phyloP scores from a whole-genome alignment of 352 stramenopile species.

The Globisporangium mamillatum region DNA sequence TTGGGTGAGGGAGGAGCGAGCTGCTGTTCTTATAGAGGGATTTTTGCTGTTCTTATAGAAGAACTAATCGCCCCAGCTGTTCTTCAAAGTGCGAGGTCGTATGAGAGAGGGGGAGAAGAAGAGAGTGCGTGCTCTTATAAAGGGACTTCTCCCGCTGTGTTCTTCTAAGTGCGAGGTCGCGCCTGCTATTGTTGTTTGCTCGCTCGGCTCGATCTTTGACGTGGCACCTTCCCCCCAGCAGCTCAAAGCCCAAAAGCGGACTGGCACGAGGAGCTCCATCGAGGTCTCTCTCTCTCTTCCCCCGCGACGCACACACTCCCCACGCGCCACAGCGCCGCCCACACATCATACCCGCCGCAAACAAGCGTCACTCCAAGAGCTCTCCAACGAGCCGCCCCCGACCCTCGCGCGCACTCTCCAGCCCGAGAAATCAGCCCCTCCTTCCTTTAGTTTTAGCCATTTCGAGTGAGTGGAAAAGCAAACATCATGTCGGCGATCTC shows the following conservation, averaged over 20 bases:
- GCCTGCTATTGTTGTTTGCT: background rate
- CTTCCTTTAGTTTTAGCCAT: background rate
- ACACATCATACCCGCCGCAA: background rate
- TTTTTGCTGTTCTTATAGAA: slow-evolving; percentile 1
- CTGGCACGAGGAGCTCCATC: background rate
- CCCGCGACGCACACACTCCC: background rate
- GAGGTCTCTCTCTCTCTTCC: background rate
- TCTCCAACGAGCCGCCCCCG: background rate
- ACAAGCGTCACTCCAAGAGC: background rate
- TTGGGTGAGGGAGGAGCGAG: background rate
- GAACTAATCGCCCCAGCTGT: background rate
- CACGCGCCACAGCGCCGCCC: background rate
- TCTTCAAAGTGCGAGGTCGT: slow-evolving; percentile 11
- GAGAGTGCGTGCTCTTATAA: background rate
- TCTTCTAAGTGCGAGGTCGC: slow-evolving; percentile 12
- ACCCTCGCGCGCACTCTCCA: background rate
- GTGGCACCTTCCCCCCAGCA: slow-evolving; percentile 12
- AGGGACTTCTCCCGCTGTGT: background rate
- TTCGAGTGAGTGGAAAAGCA: background rate
- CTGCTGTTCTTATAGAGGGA: too few species aligned
- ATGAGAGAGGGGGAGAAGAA: background rate
- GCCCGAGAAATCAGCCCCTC: background rate
- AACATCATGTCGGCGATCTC: slow-evolving; percentile 79
- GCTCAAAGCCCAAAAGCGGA: background rate
- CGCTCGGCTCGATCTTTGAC: slow-evolving; percentile 16